Evolutionary conservation across 176 grass and related monocot species (phyloP).

Genomic region (Dactylis glomerata): DNA sequence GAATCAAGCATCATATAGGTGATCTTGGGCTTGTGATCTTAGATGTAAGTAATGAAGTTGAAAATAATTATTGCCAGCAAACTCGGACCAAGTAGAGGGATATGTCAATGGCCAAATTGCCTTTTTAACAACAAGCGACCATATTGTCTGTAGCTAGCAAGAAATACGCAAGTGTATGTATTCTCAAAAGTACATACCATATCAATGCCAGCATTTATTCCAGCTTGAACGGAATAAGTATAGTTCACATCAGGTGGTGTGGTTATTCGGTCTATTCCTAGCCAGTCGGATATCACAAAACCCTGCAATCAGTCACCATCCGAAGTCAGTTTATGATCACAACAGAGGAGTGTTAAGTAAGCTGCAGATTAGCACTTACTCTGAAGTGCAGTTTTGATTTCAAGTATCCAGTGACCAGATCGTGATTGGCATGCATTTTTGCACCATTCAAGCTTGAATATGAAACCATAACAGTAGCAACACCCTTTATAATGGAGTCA

Average conservation of each 20-base stretch:
- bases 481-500: conserved; percentile 79
- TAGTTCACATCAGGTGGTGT: conserved; percentile 70
- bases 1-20: not conserved
- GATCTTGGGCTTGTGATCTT: not conserved
- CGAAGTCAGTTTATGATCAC: conserved; percentile 16
- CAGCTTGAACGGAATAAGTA: conserved; percentile 92
- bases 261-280: conserved; percentile 85
- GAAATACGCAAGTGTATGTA: not conserved
- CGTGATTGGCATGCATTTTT: conserved; percentile 91
- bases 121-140: not conserved
- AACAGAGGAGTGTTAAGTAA: conserved; percentile 32
- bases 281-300: conserved; percentile 97
- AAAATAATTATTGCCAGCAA: not conserved
- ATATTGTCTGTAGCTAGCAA: conserved; percentile 14
- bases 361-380: conserved; percentile 40
- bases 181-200: conserved; percentile 58
- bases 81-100: not conserved
- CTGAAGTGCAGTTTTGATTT: conserved; percentile 83
- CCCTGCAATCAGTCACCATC: conserved; percentile 50
- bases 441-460: conserved; percentile 93
- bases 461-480: conserved; percentile 94
- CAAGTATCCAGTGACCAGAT: conserved; percentile 77
- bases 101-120: not conserved
- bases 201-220: conserved; percentile 91
- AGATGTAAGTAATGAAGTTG: not conserved